These are phyloP conservation scores for Scedosporium boydii DNA, from an alignment of 2,329 filamentous ascomycete species.

Conservation along the genomic window DNA sequence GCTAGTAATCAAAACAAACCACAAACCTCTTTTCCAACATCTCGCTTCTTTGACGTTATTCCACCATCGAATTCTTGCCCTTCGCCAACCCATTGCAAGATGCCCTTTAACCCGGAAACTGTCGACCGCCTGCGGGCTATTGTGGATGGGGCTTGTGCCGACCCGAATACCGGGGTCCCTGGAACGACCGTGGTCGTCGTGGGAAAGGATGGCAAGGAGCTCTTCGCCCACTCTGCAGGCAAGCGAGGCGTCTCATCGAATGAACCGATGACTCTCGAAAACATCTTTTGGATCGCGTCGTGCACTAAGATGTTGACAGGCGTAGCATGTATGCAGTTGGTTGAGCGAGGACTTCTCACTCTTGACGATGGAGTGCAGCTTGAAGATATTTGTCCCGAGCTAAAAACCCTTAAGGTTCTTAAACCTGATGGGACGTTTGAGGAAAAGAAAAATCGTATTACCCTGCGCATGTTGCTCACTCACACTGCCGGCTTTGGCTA, in stretches of 20 bases:
- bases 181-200: slow-evolving; percentile 36
- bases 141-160: neutral
- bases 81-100: neutral
- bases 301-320: slow-evolving; percentile 47
- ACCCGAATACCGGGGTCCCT: slow-evolving; percentile 20
- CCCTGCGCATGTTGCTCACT: slow-evolving; percentile 46
- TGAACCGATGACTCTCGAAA: slow-evolving; percentile 49
- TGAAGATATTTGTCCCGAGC: slow-evolving; percentile 38
- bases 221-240: slow-evolving; percentile 38
- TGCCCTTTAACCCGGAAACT: slow-evolving; percentile 8
- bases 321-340: slow-evolving; percentile 46
- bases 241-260: slow-evolving; percentile 29
- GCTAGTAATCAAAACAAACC: too few species aligned
- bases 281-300: slow-evolving; percentile 49
- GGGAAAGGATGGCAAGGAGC: slow-evolving; percentile 34
- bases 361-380: slow-evolving; percentile 38
- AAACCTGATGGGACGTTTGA: slow-evolving; percentile 25
- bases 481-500: slow-evolving; percentile 51
- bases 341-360: slow-evolving; percentile 37
- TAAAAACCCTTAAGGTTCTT: slow-evolving; percentile 36
- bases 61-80: neutral
- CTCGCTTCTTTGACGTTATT: neutral
- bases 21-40: neutral
- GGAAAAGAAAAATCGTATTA: slow-evolving; percentile 39
- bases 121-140: slow-evolving; percentile 5